phyloP scores from a whole-genome alignment of 2,329 filamentous ascomycete genomes.

The Xylaria sp. region DNA sequence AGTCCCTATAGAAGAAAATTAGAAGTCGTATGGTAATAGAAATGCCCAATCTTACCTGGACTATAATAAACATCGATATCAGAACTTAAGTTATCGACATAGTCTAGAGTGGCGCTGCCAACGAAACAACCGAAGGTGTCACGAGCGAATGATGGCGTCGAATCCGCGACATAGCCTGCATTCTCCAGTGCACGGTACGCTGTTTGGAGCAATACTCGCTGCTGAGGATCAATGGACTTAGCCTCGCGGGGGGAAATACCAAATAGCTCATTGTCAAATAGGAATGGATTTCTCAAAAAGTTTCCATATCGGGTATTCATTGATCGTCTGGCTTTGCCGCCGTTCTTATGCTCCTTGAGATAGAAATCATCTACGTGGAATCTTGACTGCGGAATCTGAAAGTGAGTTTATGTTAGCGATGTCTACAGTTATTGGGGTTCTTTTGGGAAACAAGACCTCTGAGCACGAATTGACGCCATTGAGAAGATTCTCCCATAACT shows the following conservation, averaged over 20 bases:
- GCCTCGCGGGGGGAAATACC: conserved; percentile 40
- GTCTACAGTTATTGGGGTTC: neutral
- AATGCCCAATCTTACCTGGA: conserved; percentile 14
- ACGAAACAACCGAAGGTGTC: conserved; percentile 32
- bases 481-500: conserved; percentile 35
- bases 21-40: neutral
- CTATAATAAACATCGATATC: conserved; percentile 35
- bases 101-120: conserved; percentile 33
- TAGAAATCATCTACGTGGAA: conserved; percentile 32
- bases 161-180: conserved; percentile 27
- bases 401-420: neutral
- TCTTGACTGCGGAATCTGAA: conserved; percentile 28
- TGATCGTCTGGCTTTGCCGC: conserved; percentile 21
- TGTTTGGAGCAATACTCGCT: conserved; percentile 30
- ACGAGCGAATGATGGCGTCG: conserved; percentile 30
- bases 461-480: conserved; percentile 34
- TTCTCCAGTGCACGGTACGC: conserved; percentile 29
- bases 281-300: conserved; percentile 33
- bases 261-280: conserved; percentile 37
- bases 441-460: conserved; percentile 14
- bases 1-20: conserved; percentile 17
- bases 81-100: conserved; percentile 31
- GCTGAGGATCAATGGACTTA: conserved; percentile 21
- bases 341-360: conserved; percentile 26
- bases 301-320: conserved; percentile 26